These are phyloP conservation scores for Tylopilus rubrobrunneus DNA, from an alignment of 768 basidiomycete species.

Conservation along the genomic window DNA sequence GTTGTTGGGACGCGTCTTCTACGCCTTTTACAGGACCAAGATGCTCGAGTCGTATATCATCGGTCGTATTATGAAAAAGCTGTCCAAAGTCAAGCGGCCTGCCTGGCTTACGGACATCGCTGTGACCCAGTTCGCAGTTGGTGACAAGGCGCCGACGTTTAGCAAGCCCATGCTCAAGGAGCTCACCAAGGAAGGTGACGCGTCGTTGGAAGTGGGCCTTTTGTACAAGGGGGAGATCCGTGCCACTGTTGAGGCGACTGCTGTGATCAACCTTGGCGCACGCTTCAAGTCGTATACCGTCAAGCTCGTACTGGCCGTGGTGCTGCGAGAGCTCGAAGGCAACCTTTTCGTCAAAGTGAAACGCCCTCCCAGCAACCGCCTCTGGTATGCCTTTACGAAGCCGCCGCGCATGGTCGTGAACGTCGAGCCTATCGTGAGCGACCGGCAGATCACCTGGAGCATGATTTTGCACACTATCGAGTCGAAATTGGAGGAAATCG, in stretches of 20 bases:
- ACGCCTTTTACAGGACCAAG: slow-evolving; percentile 85
- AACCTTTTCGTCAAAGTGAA: slow-evolving; percentile 89
- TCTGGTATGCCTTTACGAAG: slow-evolving; percentile 92
- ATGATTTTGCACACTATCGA: slow-evolving; percentile 92
- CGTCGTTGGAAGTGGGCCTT: slow-evolving; percentile 81
- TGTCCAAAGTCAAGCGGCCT: slow-evolving; percentile 88
- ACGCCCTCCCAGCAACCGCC: slow-evolving; percentile 88
- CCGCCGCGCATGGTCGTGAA: slow-evolving; percentile 83
- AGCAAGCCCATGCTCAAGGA: slow-evolving; percentile 99
- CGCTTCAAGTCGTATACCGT: slow-evolving; percentile 88
- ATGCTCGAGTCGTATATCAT: slow-evolving; percentile 83
- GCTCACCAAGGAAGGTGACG: slow-evolving; percentile 90
- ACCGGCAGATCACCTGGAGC: slow-evolving; percentile 90
- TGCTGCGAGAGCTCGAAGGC: slow-evolving; percentile 87
- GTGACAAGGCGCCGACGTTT: slow-evolving; percentile 77
- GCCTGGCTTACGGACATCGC: slow-evolving; percentile 79
- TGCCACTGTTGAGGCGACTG: slow-evolving; percentile 86
- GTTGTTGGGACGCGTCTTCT: slow-evolving; percentile 87
- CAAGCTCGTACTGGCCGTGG: slow-evolving; percentile 83
- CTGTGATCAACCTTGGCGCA: slow-evolving; percentile 77
- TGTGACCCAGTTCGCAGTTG: slow-evolving; percentile 87
- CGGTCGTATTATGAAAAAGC: slow-evolving; percentile 85
- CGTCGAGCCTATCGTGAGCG: slow-evolving; percentile 92
- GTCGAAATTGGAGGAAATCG: slow-evolving; percentile 81
- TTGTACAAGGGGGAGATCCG: slow-evolving; percentile 84